These are phyloP conservation scores for Trapa bicornis DNA, from an alignment of 345 rosid species.

Conservation along the genomic window DNA sequence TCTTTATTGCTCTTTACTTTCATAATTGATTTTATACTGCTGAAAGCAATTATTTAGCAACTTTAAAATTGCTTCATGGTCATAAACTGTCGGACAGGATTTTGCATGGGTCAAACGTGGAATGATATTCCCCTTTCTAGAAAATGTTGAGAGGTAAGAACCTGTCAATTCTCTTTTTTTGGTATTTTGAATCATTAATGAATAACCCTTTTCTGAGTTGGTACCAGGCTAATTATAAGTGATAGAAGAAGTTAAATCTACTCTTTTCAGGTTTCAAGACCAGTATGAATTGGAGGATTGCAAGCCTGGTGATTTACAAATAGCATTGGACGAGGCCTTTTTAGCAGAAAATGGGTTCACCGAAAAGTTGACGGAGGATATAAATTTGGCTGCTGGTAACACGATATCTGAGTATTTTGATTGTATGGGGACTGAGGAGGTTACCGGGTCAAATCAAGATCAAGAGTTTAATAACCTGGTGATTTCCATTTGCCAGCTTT, in stretches of 20 bases:
- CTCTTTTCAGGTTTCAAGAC: constrained; percentile 55
- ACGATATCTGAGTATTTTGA: constrained; percentile 43
- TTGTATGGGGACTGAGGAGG: constrained; percentile 58
- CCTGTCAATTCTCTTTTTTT: not conserved
- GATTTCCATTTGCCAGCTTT: constrained; percentile 13
- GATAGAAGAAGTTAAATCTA: constrained; percentile 4
- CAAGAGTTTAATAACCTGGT: constrained; percentile 55
- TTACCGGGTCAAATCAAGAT: constrained; percentile 68
- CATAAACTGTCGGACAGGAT: constrained; percentile 40
- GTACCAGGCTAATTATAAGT: not conserved
- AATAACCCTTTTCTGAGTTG: not conserved
- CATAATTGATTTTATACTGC: not conserved
- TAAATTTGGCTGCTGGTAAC: constrained; percentile 75
- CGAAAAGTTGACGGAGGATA: constrained; percentile 78
- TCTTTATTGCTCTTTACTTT: constrained; percentile 6
- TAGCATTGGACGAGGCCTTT: constrained; percentile 87
- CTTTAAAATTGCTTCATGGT: constrained; percentile 5
- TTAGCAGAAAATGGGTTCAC: constrained; percentile 89
- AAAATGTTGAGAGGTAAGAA: constrained; percentile 66
- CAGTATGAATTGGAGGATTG: constrained; percentile 55
- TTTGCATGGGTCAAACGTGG: constrained; percentile 89
- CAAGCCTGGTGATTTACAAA: constrained; percentile 48
- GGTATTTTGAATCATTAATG: not conserved
- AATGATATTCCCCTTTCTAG: constrained; percentile 81
- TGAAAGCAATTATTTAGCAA: not conserved